Percentiles rank a stretch among this genome's conserved stretches.
Conservation (phyloP, 768 basidiomycete genomes). For the Collybia sp. region DNA sequence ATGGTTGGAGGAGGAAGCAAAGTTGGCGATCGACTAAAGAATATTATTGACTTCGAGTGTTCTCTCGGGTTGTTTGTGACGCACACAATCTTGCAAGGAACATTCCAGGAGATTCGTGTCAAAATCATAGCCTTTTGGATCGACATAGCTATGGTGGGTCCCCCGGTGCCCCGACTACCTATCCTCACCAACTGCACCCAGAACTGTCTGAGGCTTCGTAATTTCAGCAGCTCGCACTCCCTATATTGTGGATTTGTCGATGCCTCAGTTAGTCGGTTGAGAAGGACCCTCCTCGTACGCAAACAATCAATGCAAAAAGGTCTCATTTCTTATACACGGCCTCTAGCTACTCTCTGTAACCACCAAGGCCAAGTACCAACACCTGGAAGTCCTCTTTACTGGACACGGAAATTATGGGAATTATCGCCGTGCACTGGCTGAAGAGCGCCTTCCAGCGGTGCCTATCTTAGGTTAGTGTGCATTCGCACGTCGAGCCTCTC, state of each 20-base stretch:
- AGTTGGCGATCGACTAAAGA: slow-evolving; percentile 18
- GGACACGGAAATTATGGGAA: slow-evolving; percentile 17
- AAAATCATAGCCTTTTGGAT: slow-evolving; percentile 36
- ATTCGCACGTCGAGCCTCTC: background rate
- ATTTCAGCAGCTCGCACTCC: slow-evolving; percentile 37
- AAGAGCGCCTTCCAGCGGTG: slow-evolving; percentile 20
- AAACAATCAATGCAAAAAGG: too few relatives aligned
- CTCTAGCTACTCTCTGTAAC: slow-evolving; percentile 6
- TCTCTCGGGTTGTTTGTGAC: slow-evolving; percentile 37
- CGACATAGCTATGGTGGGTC: slow-evolving; percentile 37
- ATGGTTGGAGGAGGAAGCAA: slow-evolving; percentile 27
- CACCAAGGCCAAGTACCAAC: slow-evolving; percentile 23
- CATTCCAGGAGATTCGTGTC: slow-evolving; percentile 15
- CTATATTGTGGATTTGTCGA: slow-evolving; percentile 38
- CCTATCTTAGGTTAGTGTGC: slow-evolving; percentile 27
- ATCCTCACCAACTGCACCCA: slow-evolving; percentile 10
- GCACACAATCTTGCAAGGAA: slow-evolving; percentile 20
- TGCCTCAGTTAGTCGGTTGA: slow-evolving; percentile 30
- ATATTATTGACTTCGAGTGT: slow-evolving; percentile 29
- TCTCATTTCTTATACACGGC: too few relatives aligned
- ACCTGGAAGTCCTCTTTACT: slow-evolving; percentile 24
- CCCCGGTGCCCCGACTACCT: background rate
- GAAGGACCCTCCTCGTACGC: slow-evolving; percentile 28
- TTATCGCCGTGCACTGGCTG: slow-evolving; percentile 20
- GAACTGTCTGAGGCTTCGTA: slow-evolving; percentile 40